Evolutionary conservation across 371 early-diverging fungal genomes (phyloP), one percentile per base, ranked within the genome.

Genomic region (Lichtheimia corymbifera): DNA sequence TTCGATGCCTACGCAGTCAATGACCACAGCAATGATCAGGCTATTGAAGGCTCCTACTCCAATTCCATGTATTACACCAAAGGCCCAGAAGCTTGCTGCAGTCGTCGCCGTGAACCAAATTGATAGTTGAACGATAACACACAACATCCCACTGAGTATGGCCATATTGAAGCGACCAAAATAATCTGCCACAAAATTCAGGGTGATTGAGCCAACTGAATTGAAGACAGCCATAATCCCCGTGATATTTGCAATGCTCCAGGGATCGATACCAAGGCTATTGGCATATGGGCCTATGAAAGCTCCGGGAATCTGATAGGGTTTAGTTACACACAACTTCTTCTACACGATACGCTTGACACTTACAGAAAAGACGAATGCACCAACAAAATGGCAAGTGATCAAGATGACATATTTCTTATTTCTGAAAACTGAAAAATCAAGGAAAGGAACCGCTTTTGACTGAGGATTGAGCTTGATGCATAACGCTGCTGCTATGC

Each of bases 81-180:
- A 77, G 0, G 75, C 65, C 73, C 71, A 69, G n/a, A 79, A 59
- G 3, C 68, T 35, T 20, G 76, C 79, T 58, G 61, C 73, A 50
- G 35, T 79, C 45, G 41, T 67, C 53, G 70, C 86, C 43, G 62
- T 77, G 50, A 56, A 72, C 75, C 72, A 83, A n/a, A 73, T 74
- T 43, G 41, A 70, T 53, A 70, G 64, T 53, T 61, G 73, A 55
- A 30, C 61, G 12, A 81, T 53, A 15, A 84, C 77, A 3, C 84
- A 52, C 1, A 85, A 65, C 12, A 67, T 59, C 1, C 80, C n/a
- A n/a, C 61, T 54, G 84, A 80, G 7, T 13, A 75, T 63, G 30
- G 85, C 66, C 15, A 76, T 77, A 45, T 88, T 89, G 58, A 84
- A 67, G 27, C 80, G 80, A 15, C 90, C 90, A 18, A 83, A 43